A percentile compares a stretch with the other conserved stretches of the same genome.
Evolutionary conservation across 164 flowering plant species (phyloP).

Genomic region (Vitis riparia): DNA sequence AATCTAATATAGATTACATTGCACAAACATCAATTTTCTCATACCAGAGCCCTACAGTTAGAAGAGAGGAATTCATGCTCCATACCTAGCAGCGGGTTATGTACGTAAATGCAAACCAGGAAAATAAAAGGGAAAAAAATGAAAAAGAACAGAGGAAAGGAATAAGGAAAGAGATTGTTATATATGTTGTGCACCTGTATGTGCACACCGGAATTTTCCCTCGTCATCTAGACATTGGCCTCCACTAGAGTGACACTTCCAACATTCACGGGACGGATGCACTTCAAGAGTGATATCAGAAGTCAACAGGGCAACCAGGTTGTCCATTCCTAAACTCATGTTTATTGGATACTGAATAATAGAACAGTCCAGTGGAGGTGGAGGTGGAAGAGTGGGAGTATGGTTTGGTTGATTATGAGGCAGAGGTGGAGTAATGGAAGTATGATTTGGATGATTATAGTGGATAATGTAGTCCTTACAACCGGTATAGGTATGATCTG

Average conservation of each 20-base stretch:
- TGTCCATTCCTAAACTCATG: background rate
- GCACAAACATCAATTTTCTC: too few species aligned
- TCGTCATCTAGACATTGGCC: slow-evolving; percentile 1
- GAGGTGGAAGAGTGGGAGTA: background rate
- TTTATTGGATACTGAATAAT: slow-evolving; percentile 6
- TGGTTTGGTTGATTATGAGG: background rate
- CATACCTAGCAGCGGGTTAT: too few species aligned
- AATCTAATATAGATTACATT: background rate
- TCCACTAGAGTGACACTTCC: background rate
- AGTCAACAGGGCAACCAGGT: background rate
- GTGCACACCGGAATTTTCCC: background rate
- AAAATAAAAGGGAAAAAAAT: too few species aligned
- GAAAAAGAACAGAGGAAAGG: background rate
- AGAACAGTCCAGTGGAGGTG: background rate
- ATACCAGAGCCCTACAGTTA: too few species aligned
- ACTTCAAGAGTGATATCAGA: background rate
- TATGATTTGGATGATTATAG: background rate
- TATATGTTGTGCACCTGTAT: background rate
- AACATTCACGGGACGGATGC: background rate
- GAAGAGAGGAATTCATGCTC: too few species aligned
- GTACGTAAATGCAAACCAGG: too few species aligned
- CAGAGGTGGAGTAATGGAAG: background rate
- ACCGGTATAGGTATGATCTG: background rate
- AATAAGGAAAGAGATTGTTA: background rate
- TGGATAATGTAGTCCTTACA: background rate